phyloP scores from a whole-genome alignment of 169 alveolate species.

The Plasmodium reichenowi region DNA sequence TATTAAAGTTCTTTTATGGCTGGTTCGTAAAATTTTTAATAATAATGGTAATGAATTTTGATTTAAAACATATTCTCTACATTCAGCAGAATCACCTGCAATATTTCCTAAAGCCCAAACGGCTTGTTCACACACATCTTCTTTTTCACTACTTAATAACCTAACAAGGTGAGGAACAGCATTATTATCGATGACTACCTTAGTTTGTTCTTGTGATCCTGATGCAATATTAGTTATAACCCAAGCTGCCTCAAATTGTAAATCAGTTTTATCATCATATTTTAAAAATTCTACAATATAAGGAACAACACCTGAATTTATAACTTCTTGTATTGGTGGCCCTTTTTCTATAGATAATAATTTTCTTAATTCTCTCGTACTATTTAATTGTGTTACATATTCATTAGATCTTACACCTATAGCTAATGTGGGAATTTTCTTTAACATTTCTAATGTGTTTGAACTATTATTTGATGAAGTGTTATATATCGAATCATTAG shows the following conservation, averaged over 20 bases:
- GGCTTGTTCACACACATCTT: constrained; percentile 97
- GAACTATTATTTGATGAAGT: constrained; percentile 77
- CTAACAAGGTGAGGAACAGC: constrained; percentile 91
- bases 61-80: constrained; percentile 92
- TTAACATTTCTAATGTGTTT: constrained; percentile 78
- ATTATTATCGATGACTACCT: constrained; percentile 90
- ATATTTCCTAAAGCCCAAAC: constrained; percentile 99
- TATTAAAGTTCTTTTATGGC: constrained; percentile 92
- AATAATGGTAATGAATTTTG: constrained; percentile 92
- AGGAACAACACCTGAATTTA: constrained; percentile 97
- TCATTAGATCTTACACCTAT: constrained; percentile 87
- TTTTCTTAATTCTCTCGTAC: constrained; percentile 93
- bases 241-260: constrained; percentile 98
- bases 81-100: constrained; percentile 97
- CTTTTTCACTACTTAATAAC: constrained; percentile 91
- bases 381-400: constrained; percentile 86
- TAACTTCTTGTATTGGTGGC: constrained; percentile 96
- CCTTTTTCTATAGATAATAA: constrained; percentile 93
- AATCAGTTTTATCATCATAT: constrained; percentile 92
- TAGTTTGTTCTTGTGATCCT: constrained; percentile 96
- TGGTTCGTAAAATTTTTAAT: constrained; percentile 84
- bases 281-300: constrained; percentile 90
- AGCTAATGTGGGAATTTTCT: constrained; percentile 81
- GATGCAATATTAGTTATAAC: constrained; percentile 97
- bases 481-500: constrained; percentile 57